Evolutionary conservation across 2,329 filamentous ascomycete species (phyloP).

Genomic region (Paraphoma chrysanthemicola): DNA sequence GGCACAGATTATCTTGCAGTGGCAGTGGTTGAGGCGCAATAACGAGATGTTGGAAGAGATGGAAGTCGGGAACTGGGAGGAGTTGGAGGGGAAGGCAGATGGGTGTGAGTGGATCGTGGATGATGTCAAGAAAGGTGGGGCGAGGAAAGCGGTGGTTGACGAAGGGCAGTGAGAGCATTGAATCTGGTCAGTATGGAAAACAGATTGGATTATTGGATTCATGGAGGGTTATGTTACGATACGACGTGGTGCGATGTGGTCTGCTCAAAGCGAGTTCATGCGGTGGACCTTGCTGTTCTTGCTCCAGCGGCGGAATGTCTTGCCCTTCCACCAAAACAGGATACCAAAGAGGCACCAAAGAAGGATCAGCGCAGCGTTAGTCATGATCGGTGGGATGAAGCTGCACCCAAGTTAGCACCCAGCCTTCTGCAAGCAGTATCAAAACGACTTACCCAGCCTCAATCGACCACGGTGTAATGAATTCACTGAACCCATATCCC

Average conservation of each 20-base stretch:
- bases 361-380: slow-evolving; percentile 61
- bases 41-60: slow-evolving; percentile 32
- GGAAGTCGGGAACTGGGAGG: slow-evolving; percentile 31
- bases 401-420: slow-evolving; percentile 16
- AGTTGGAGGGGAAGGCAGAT: slow-evolving; percentile 27
- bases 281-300: slow-evolving; percentile 63
- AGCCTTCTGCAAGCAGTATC: neutral
- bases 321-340: slow-evolving; percentile 65
- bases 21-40: slow-evolving; percentile 38
- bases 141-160: neutral
- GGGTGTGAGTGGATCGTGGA: slow-evolving; percentile 38
- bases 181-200: neutral
- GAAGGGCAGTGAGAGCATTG: neutral
- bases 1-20: slow-evolving; percentile 25
- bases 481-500: slow-evolving; percentile 67
- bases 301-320: slow-evolving; percentile 64
- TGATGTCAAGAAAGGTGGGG: neutral
- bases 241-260: neutral
- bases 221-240: neutral
- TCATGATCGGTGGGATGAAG: slow-evolving; percentile 65
- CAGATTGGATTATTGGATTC: neutral
- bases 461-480: slow-evolving; percentile 61
- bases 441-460: slow-evolving; percentile 50
- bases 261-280: slow-evolving; percentile 43
- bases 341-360: slow-evolving; percentile 63